A percentile compares a stretch with the other conserved stretches of the same genome.
phyloP scores from a whole-genome alignment of 306 rosid species.

The Quercus robur region DNA sequence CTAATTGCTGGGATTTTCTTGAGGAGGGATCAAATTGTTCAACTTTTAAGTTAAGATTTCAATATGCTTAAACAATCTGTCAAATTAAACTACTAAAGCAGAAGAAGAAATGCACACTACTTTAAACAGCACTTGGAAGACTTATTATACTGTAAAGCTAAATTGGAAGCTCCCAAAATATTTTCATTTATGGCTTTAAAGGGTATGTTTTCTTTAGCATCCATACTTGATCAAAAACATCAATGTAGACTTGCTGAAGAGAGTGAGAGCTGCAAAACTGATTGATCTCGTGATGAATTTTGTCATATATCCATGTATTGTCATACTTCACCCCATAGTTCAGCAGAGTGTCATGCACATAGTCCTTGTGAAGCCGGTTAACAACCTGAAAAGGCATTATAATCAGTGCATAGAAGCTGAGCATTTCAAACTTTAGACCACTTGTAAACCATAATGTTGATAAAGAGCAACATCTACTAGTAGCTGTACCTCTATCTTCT shows the following conservation, averaged over 20 bases:
- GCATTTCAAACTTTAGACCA: constrained; percentile 2
- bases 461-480: background rate
- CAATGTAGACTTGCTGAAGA: constrained; percentile 91
- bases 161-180: background rate
- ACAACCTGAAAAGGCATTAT: constrained; percentile 58
- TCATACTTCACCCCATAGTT: constrained; percentile 84
- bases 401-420: background rate
- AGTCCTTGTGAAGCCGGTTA: constrained; percentile 74
- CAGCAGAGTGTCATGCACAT: constrained; percentile 72
- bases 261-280: constrained; percentile 88
- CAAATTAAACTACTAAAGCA: background rate
- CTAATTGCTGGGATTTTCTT: background rate
- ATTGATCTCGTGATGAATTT: constrained; percentile 94
- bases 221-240: constrained; percentile 86
- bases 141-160: background rate
- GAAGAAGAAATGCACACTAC: background rate
- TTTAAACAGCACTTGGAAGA: background rate
- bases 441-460: background rate
- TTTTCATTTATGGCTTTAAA: constrained; percentile 4
- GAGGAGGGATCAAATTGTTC: too few relatives aligned
- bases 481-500: constrained; percentile 73
- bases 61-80: constrained; percentile 4
- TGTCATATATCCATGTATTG: constrained; percentile 93
- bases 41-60: background rate
- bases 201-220: background rate